A percentile compares a stretch with the other conserved stretches of the same genome.
phyloP scores from a whole-genome alignment of 2,329 filamentous ascomycete genomes.

The Fusarium annulatum region DNA sequence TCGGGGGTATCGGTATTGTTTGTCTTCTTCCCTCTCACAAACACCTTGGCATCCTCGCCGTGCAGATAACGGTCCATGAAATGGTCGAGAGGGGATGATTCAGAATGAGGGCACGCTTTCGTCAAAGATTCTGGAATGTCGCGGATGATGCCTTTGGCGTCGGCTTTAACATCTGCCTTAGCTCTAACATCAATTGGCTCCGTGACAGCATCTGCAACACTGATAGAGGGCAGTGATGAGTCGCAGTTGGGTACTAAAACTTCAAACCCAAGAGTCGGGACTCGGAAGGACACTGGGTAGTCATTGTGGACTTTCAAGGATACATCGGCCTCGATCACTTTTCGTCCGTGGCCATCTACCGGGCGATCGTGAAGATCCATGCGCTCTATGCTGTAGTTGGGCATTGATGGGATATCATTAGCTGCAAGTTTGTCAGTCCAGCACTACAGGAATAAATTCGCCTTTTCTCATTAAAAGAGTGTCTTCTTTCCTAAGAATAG shows the following conservation, averaged over 20 bases:
- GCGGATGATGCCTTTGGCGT: conserved; percentile 77
- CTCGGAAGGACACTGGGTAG: conserved; percentile 79
- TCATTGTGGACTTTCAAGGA: conserved; percentile 78
- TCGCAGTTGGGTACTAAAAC: conserved; percentile 87
- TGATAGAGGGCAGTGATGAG: conserved; percentile 76
- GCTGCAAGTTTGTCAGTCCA: conserved; percentile 59
- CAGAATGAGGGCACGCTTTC: conserved; percentile 77
- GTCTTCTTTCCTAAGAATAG: conserved; percentile 71
- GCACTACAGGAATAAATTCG: conserved; percentile 30
- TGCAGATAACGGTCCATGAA: conserved; percentile 85
- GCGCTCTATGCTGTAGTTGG: conserved; percentile 83
- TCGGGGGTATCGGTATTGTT: conserved; percentile 75
- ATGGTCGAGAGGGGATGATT: conserved; percentile 84
- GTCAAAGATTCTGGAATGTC: conserved; percentile 80
- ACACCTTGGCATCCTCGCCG: conserved; percentile 81
- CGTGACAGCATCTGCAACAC: conserved; percentile 81
- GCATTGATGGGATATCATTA: conserved; percentile 78
- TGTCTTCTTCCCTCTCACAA: conserved; percentile 80
- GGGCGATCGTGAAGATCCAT: conserved; percentile 82
- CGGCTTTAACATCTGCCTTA: conserved; percentile 72
- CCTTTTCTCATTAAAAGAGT: conserved; percentile 48
- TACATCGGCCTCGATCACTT: conserved; percentile 83
- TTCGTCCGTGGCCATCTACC: conserved; percentile 58
- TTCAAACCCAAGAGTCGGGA: conserved; percentile 86
- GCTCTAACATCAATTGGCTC: conserved; percentile 74